A percentile compares a stretch with the other conserved stretches of the same genome.
These are phyloP conservation scores for Sporothrix luriei DNA, from an alignment of 2,329 filamentous ascomycete species.

Conservation along the genomic window DNA sequence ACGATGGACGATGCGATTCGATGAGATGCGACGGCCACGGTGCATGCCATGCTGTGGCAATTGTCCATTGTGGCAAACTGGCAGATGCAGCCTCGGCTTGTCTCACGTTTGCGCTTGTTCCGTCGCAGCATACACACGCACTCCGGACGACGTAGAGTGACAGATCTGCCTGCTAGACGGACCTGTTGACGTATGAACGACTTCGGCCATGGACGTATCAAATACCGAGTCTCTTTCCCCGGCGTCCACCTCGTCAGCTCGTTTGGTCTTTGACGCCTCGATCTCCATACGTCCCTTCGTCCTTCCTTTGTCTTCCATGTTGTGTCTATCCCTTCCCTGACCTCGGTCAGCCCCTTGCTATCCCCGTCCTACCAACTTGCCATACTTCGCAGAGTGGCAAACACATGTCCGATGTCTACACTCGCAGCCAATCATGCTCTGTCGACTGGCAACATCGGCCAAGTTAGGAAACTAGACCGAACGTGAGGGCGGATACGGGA, in stretches of 20 bases:
- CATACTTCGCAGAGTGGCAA: background rate
- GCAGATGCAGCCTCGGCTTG: background rate
- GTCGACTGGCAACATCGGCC: background rate
- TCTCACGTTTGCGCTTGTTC: background rate
- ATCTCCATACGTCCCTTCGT: background rate
- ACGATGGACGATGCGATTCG: background rate
- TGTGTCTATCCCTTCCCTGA: background rate
- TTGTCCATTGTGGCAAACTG: background rate
- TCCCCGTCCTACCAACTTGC: background rate
- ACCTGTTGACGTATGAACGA: background rate
- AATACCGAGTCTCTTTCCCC: background rate
- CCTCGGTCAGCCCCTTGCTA: background rate
- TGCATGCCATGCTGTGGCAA: slow-evolving; percentile 9
- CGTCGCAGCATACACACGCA: too few species aligned
- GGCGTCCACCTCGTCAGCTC: too few species aligned
- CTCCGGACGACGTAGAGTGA: background rate
- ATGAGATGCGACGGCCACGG: background rate
- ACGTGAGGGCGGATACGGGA: background rate
- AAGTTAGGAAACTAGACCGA: background rate
- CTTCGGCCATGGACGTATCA: background rate
- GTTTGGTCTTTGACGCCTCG: too few species aligned
- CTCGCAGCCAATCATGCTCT: background rate
- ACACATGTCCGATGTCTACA: background rate
- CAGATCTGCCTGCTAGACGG: background rate
- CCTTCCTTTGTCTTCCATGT: background rate